Evolutionary conservation across 2,329 filamentous ascomycete genomes (phyloP), one percentile per base, ranked within the genome.

Genomic region (Xylaria sp.): DNA sequence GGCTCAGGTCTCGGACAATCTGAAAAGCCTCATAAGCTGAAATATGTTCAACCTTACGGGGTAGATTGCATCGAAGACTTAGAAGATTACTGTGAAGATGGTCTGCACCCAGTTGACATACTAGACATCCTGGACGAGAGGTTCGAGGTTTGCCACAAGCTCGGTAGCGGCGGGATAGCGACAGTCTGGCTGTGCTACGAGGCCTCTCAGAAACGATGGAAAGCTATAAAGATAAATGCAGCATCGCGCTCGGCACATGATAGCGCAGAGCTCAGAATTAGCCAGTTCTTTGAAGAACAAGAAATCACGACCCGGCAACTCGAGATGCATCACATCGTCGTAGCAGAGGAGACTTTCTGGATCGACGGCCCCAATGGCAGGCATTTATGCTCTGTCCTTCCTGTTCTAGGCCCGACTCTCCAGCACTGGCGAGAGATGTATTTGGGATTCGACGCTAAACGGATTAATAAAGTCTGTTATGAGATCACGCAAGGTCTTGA

Each of bases 101-200:
- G 69, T 1, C n/a, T 66, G 15, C 56, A 51, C 34, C 64, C 64
- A 6, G 50, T 66, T 15, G 41, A 66, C 12, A 66, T 66, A n/a
- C 39, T 55, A 18, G 65, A 66, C 18, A 54, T 52, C 0, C 34
- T 72, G 1, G 58, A 52, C 3, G 59, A 58, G 2, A 51, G 67
- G 12, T 74, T 66, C 31, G 18, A 73, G 41, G 55, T 72, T 15
- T 41, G 63, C 3, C 55, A 73, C 6, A 73, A 72, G 58, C 60
- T 73, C 10, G 73, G 73, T 1, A 48, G 58, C 15, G 72, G 69
- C 7, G 68, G 68, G 3, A 64, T 60, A 13, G 69, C 71, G 2
- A 74, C 67, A 8, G 69, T 69, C 3, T 74, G 73, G 73, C 65
- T 73, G 34, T 72, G 71, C 48, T 71, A 66, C 18, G 71, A 74